phyloP scores from a whole-genome alignment of 2,329 filamentous ascomycete species.

The Colletotrichum sp. region DNA sequence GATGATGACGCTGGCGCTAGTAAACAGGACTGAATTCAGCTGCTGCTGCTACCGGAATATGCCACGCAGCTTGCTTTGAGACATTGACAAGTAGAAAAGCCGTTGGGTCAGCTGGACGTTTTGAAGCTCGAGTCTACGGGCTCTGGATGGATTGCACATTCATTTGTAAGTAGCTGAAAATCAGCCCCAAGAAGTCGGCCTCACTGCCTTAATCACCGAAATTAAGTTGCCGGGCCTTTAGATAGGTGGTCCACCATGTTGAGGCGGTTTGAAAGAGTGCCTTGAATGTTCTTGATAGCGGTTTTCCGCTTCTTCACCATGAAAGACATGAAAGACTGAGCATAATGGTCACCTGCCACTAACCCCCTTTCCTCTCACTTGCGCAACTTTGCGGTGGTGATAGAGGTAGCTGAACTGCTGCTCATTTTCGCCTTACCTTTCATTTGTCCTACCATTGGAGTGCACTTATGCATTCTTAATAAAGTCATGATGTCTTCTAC shows the following conservation, averaged over 20 bases:
- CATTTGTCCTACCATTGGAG: too few relatives aligned
- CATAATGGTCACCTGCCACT: neutral
- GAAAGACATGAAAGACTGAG: neutral
- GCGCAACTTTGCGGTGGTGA: neutral
- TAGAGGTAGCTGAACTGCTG: too few relatives aligned
- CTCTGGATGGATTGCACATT: neutral
- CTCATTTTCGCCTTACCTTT: fast-evolving
- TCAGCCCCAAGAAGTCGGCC: neutral
- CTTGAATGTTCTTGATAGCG: fast-evolving
- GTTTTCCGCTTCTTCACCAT: neutral
- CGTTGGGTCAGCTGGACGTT: neutral
- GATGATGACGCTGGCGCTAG: neutral
- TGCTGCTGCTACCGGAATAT: neutral
- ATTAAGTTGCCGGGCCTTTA: neutral
- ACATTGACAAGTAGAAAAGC: neutral
- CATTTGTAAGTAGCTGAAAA: neutral
- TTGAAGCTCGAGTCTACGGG: neutral
- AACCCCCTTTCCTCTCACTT: neutral
- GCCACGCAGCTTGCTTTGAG: neutral
- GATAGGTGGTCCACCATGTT: neutral
- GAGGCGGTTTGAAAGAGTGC: neutral
- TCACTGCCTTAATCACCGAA: neutral
- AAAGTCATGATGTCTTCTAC: neutral
- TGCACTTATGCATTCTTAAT: too few relatives aligned
- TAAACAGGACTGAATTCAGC: neutral